Base-by-base conservation (phyloP, 345 rosid species). In the Firmiana major region DNA sequence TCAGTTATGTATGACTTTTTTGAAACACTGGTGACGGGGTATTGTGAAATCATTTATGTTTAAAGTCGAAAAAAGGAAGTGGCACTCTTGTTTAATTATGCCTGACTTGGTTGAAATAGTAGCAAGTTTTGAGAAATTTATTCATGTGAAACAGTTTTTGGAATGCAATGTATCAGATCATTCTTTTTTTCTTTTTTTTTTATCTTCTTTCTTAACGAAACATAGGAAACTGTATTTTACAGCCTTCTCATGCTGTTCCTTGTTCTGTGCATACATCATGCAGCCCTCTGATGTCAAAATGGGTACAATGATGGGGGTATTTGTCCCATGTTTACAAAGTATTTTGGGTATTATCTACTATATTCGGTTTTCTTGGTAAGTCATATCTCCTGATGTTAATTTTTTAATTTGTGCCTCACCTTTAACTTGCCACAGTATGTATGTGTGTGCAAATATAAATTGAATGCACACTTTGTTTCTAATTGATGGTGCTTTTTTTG, bases 251-350 rank as follows among this genome's bases (percentile, higher is more conserved):
- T 73, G 71, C 40, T 73, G 66, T 84, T 79, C 26, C 40, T 67
- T 75, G 78, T 75, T 79, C 68, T 81, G 48, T 82, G 76, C 80
- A 63, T 77, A 60, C 82, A 75, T 68, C 53, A 69, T 88, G 91
- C 94, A 97, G 98, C 81, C 85, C 68, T 76, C 81, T 68, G 92
- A 85, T 62, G 78, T 87, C 78, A 94, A 97, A 90, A 75, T 94
- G 87, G 97, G 98, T 46, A 97, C 99, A 38, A 45, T 97, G 98
- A 97, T 97, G 98, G 99, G 99, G 76, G 99, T 97, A 71, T 97
- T 97, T 64, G 84, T 97, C 69, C 99, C 99, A 34, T 97, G 99
- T 87, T 80, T 97, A 88, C 99, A 97, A 86, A 97, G 90, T 87
- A 97, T 97, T 77, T 81, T 97, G 86, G 99, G 99, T 85, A 94